Base-by-base conservation (phyloP, 2,329 filamentous ascomycete genomes). In the Cladosporium sp. region DNA sequence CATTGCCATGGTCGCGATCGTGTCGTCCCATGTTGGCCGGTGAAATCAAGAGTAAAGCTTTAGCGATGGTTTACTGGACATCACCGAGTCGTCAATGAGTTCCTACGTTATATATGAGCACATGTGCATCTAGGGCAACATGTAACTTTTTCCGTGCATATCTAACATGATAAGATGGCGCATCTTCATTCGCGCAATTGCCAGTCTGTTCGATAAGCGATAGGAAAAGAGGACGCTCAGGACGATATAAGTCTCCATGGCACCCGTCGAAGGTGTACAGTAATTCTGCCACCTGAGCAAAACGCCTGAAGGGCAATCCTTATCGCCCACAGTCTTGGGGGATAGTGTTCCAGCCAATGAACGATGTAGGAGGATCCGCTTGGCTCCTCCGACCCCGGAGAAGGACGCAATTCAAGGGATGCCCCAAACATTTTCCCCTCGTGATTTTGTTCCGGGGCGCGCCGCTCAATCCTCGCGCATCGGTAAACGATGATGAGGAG, bases 281-380 rank as follows among this genome's bases (percentile, higher is more conserved):
- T 63, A 54, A 63, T 63, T 63, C 23, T 56, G 49, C 48, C 60
- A 63, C 60, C 60, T 63, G 60, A 63, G 60, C 60, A 63, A 63
- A 63, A 63, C 25, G n/a, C 14, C n/a, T 8, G 11, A 25, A 25
- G 21, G 30, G 30, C 11, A 36, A 43, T 56, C 32, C 60, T 63
- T 63, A 63, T 63, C 60, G 25, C n/a, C 56, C 23, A 25, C 13
- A 25, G 56, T 28, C 56, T 46, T 63, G 30, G 60, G 18, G 21
- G 10, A 36, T 32, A 30, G 32, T n/a, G 11, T 10, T 34, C n/a
- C 25, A 46, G 23, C 60, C 60, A 63, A 63, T 63, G 56, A 58
- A 18, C 26, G 30, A 54, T 10, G 28, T 28, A 32, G 16, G 2
- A 1, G 4, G 16, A n/a, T 5, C n/a, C 16, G 51, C 51, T 54